Evolutionary conservation across 1,284 basidiomycete genomes (phyloP).

Genomic region (Boletus sp.): DNA sequence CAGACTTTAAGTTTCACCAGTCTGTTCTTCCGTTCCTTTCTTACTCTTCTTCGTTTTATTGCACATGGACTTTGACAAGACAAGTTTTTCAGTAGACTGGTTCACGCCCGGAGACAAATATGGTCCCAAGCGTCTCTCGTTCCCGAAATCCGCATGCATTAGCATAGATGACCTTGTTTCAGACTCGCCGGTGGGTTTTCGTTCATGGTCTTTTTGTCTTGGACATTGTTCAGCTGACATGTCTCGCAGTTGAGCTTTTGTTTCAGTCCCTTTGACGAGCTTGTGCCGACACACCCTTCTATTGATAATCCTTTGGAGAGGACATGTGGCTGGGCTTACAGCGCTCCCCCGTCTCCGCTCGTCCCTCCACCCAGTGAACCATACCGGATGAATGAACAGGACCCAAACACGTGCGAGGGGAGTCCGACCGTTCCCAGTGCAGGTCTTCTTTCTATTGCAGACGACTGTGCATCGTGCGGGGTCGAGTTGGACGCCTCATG

Average conservation of each 20-base stretch:
- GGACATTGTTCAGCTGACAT: slow-evolving; percentile 10
- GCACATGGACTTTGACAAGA: slow-evolving; percentile 32
- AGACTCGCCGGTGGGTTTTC: slow-evolving; percentile 25
- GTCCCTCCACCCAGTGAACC: slow-evolving; percentile 4
- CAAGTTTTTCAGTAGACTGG: slow-evolving; percentile 33
- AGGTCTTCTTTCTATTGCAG: slow-evolving; percentile 12
- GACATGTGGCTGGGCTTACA: slow-evolving; percentile 24
- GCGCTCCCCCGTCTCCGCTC: slow-evolving; percentile 20
- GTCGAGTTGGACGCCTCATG: slow-evolving; percentile 29
- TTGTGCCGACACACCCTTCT: slow-evolving; percentile 17
- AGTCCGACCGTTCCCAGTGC: neutral
- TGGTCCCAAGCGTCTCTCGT: slow-evolving; percentile 28
- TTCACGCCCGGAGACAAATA: slow-evolving; percentile 30
- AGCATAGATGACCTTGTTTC: slow-evolving; percentile 31
- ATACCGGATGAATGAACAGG: slow-evolving; percentile 10
- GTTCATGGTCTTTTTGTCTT: neutral
- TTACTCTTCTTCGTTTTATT: slow-evolving; percentile 1
- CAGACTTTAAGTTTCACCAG: slow-evolving; percentile 11
- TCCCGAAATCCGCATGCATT: slow-evolving; percentile 33
- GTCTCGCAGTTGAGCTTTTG: slow-evolving; percentile 23
- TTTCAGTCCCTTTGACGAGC: slow-evolving; percentile 22
- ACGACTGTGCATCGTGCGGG: slow-evolving; percentile 30
- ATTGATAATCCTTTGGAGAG: slow-evolving; percentile 16
- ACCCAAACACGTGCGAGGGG: slow-evolving; percentile 5
- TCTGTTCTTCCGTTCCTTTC: slow-evolving; percentile 11